These are phyloP conservation scores for Pleomassaria siparia DNA, from an alignment of 2,329 filamentous ascomycete species.

Conservation along the genomic window DNA sequence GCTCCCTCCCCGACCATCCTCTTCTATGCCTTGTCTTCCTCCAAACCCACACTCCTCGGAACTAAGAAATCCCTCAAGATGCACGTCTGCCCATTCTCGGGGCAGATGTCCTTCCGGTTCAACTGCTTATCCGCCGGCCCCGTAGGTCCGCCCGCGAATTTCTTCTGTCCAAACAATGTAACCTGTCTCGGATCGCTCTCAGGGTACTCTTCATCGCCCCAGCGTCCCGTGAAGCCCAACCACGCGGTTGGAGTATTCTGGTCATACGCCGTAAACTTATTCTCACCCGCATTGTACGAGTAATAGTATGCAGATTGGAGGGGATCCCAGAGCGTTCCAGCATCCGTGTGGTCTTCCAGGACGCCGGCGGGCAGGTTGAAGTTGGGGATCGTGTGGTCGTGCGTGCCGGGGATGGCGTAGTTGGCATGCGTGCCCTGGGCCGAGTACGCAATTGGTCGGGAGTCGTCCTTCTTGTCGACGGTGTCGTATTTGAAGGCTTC, in stretches of 20 bases:
- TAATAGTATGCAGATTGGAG: constrained; percentile 58
- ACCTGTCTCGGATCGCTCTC: constrained; percentile 53
- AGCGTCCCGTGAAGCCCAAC: constrained; percentile 59
- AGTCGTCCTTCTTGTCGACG: constrained; percentile 54
- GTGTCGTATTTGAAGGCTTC: constrained; percentile 63
- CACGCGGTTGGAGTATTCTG: constrained; percentile 53
- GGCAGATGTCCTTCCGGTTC: constrained; percentile 59
- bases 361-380: constrained; percentile 57
- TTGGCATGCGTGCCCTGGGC: constrained; percentile 65
- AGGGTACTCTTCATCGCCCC: constrained; percentile 64
- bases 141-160: constrained; percentile 60
- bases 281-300: constrained; percentile 48
- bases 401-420: constrained; percentile 61
- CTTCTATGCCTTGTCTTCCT: too few relatives aligned
- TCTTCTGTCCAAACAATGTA: constrained; percentile 47
- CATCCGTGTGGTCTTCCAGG: constrained; percentile 57
- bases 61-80: constrained; percentile 46
- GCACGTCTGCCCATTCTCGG: constrained; percentile 51
- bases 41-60: constrained; percentile 21
- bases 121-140: constrained; percentile 63
- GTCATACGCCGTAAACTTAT: constrained; percentile 53
- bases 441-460: constrained; percentile 59
- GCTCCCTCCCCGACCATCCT: too few relatives aligned
- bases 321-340: constrained; percentile 63
- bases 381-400: constrained; percentile 65